Evolutionary conservation across 106 monocot species (phyloP).

Genomic region (Iris macrosiphon): DNA sequence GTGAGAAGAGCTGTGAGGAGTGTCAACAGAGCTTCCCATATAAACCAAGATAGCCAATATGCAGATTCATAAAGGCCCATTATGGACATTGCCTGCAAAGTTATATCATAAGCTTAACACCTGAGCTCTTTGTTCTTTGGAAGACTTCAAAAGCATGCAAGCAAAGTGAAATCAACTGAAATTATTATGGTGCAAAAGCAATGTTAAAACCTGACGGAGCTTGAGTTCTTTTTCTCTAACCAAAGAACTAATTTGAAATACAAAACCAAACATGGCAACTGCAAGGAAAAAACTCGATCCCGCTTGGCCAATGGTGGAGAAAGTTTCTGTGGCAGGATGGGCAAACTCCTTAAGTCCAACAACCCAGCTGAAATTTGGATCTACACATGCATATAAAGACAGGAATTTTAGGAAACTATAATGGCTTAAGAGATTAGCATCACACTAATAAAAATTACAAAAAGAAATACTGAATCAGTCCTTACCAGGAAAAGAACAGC

Average conservation of each 20-base stretch:
- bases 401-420: no score
- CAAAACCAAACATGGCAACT: constrained; percentile 95
- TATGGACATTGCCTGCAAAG: constrained; percentile 78
- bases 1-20: constrained; percentile 51
- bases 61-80: constrained; percentile 96
- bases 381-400: constrained; percentile 32
- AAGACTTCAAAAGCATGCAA: not conserved
- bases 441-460: no score
- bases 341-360: constrained; percentile 89
- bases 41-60: constrained; percentile 88
- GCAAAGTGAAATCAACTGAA: not conserved
- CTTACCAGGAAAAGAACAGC: no score
- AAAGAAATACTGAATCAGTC: no score
- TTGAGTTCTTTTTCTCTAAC: constrained; percentile 92
- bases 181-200: not conserved
- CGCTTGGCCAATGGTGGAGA: constrained; percentile 55
- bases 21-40: constrained; percentile 77
- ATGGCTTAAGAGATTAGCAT: no score
- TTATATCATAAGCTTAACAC: not conserved
- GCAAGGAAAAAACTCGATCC: constrained; percentile 88
- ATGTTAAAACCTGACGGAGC: constrained; percentile 64
- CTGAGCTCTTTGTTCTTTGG: not conserved
- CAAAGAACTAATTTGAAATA: constrained; percentile 79
- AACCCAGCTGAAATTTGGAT: constrained; percentile 76
- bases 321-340: constrained; percentile 71